Base-by-base conservation (phyloP, 192 early-diverging fungal species). In the Coemansia guatemalensis region DNA sequence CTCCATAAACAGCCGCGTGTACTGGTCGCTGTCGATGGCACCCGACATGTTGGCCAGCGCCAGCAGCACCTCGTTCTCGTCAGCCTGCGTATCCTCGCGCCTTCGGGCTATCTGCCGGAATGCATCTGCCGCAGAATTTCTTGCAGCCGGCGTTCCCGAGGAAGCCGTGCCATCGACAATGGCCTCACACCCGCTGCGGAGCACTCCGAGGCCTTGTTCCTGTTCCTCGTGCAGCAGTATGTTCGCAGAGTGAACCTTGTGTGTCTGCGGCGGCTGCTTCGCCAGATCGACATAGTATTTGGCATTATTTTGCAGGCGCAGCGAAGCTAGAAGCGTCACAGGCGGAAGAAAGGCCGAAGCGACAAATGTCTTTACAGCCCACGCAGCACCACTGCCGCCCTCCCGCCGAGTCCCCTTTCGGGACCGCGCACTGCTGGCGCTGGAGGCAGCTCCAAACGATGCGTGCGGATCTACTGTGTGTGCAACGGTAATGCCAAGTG, bases 171-270 rank as follows among this genome's bases (percentile, higher is more conserved):
- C 78, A 20, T 81, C 78, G 4, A 71, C 73, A 48, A 81, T 65
- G 12, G 73, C 78, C 57, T 81, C 78, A 69, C 73, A 81, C 21
- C 78, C 78, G 44, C 78, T 81, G 57, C 78, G 78, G 33, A 81
- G 60, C 52, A 81, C 73, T 5, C 73, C 73, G 0, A 81, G 78
- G 14, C 78, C 78, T 17, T 81, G 78, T 64, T 75, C 78, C 41
- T 75, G 78, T 56, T 81, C 78, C 44, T 81, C 78, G 54, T 69
- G 73, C 14, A 81, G 69, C 59, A 81, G 67, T 11, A 81, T 73
- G 64, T 81, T 81, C 26, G 78, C 75, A 17, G 78, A 75, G 61
- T 81, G 78, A 8, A 81, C 67, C 2, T 27, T 50, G 12, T 50
- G 62, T 32, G 56, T 39, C n/a, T 67, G 61, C 32, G 61, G 12